phyloP scores from a whole-genome alignment of 2,329 filamentous ascomycete species.

The Cladosporium sphaerospermum region DNA sequence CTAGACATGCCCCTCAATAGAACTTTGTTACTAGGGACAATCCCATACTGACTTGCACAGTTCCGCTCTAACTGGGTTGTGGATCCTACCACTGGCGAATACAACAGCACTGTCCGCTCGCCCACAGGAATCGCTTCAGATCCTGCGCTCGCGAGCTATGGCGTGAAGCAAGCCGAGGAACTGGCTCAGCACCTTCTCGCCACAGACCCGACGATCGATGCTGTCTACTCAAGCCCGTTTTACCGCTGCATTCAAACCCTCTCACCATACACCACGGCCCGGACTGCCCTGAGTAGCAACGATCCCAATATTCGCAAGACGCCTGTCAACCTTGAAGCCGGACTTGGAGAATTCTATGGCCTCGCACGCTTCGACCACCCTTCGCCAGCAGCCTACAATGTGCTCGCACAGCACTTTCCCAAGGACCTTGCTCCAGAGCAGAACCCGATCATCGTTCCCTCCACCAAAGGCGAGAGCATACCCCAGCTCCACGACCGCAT shows the following conservation, averaged over 20 bases:
- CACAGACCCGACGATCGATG: conserved; percentile 61
- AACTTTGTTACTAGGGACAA: background rate
- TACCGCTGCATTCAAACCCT: conserved; percentile 86
- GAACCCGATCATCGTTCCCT: conserved; percentile 58
- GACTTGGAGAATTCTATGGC: conserved; percentile 81
- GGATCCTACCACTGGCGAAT: conserved; percentile 71
- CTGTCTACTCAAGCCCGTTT: conserved; percentile 78
- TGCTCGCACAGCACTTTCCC: conserved; percentile 64
- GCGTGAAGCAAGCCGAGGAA: conserved; percentile 75
- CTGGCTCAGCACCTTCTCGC: conserved; percentile 59
- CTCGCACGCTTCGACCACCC: conserved; percentile 81
- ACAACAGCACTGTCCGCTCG: conserved; percentile 65
- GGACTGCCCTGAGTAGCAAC: conserved; percentile 31
- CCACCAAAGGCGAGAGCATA: conserved; percentile 70
- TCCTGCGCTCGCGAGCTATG: conserved; percentile 79
- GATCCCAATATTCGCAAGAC: conserved; percentile 12
- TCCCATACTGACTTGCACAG: conserved; percentile 40
- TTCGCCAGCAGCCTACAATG: conserved; percentile 57
- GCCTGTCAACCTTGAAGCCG: conserved; percentile 32
- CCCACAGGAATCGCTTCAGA: conserved; percentile 87
- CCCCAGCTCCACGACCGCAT: conserved; percentile 73
- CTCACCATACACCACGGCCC: conserved; percentile 56
- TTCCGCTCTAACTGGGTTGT: conserved; percentile 89
- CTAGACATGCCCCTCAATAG: too few species aligned
- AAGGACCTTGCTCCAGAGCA: conserved; percentile 42